Conservation (phyloP, 768 basidiomycete species). For the Dioszegia hungarica region DNA sequence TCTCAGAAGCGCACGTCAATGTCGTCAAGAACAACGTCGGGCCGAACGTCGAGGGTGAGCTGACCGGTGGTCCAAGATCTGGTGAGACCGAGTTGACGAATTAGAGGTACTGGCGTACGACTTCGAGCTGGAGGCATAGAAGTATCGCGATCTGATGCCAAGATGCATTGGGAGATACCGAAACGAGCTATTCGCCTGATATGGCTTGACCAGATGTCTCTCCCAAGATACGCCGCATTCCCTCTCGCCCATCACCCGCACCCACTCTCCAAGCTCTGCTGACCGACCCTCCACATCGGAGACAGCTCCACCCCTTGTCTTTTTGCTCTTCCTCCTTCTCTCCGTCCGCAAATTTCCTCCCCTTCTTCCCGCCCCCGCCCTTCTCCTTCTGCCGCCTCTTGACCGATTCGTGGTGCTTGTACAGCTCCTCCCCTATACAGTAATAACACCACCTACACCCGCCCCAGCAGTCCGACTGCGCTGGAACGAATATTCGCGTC, state of each 20-base stretch:
- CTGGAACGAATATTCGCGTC: slow-evolving; percentile 71
- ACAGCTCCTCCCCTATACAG: slow-evolving; percentile 77
- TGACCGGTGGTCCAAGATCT: not conserved
- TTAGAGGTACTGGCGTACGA: slow-evolving; percentile 47
- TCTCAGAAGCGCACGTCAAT: slow-evolving; percentile 43
- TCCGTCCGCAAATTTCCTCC: not conserved
- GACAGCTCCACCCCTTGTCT: slow-evolving; percentile 70
- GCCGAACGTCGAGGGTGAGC: slow-evolving; percentile 43
- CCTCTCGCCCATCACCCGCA: not conserved
- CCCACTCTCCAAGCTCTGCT: slow-evolving; percentile 60
- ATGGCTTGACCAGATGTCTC: too few relatives aligned
- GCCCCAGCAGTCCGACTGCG: slow-evolving; percentile 56
- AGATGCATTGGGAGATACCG: too few relatives aligned
- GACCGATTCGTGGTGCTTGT: slow-evolving; percentile 43
- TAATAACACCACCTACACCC: slow-evolving; percentile 89
- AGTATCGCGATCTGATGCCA: not conserved
- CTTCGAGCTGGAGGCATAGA: slow-evolving; percentile 41
- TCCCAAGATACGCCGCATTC: not conserved
- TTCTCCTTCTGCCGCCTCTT: slow-evolving; percentile 1
- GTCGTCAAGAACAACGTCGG: slow-evolving; percentile 37
- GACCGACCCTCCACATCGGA: slow-evolving; percentile 69
- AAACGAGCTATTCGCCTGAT: not conserved
- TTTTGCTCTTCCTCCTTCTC: not conserved
- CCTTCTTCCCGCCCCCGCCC: not conserved
- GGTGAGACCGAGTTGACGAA: not conserved